phyloP scores from a whole-genome alignment of 371 early-diverging fungal species.

The Mucor velutinosus region DNA sequence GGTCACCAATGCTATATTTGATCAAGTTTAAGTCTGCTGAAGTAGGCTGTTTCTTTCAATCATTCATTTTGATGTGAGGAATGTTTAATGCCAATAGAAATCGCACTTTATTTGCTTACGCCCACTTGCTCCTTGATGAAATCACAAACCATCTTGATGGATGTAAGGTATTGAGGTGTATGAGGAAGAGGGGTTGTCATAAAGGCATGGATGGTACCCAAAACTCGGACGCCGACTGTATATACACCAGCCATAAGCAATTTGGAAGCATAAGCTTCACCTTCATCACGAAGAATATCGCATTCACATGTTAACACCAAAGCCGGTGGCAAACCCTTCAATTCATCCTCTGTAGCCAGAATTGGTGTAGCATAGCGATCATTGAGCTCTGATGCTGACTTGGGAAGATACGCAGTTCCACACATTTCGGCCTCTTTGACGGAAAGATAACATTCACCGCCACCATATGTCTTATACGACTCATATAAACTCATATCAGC shows the following conservation, averaged over 20 bases:
- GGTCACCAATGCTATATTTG: too few species aligned
- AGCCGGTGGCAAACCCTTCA: conserved; percentile 23
- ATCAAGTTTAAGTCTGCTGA: too few species aligned
- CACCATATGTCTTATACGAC: conserved; percentile 14
- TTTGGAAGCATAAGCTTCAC: conserved; percentile 21
- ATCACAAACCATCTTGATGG: conserved; percentile 6
- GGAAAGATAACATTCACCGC: conserved; percentile 13
- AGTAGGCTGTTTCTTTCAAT: too few species aligned
- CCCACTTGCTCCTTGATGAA: conserved; percentile 10
- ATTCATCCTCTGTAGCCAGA: conserved; percentile 13
- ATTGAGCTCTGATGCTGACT: background rate
- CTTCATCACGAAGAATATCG: conserved; percentile 35
- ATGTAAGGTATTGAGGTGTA: conserved; percentile 11
- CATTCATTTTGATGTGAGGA: background rate
- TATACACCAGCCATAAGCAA: conserved; percentile 25
- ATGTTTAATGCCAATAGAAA: background rate
- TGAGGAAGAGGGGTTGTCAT: conserved; percentile 16
- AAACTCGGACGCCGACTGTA: conserved; percentile 12
- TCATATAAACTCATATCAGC: background rate
- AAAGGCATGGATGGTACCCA: conserved; percentile 24
- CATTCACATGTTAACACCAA: conserved; percentile 21
- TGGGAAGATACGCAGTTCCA: conserved; percentile 8
- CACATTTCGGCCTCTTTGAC: background rate
- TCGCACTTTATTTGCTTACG: background rate
- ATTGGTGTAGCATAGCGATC: conserved; percentile 13